Evolutionary conservation across 2,329 filamentous ascomycete species (phyloP).

Genomic region (Stromatinia cepivora): DNA sequence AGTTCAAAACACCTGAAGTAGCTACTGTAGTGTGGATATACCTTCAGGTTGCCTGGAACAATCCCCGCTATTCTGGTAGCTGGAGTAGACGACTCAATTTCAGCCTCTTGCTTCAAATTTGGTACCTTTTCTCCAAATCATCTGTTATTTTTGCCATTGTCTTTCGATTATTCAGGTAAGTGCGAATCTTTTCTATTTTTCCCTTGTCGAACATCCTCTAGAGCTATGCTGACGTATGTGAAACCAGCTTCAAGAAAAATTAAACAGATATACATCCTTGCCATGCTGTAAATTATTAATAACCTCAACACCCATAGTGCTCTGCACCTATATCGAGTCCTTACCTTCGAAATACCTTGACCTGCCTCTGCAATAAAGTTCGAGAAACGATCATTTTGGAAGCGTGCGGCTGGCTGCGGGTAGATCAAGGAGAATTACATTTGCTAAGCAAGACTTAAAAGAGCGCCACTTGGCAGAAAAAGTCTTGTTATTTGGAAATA

Average conservation of each 20-base stretch:
- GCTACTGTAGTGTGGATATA: slow-evolving; percentile 24
- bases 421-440: slow-evolving; percentile 19
- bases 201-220: neutral
- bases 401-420: slow-evolving; percentile 8
- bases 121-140: neutral
- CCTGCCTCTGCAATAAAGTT: slow-evolving; percentile 1
- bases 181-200: neutral
- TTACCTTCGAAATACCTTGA: slow-evolving; percentile 15
- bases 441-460: slow-evolving; percentile 20
- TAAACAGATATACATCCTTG: slow-evolving; percentile 23
- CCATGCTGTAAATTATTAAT: slow-evolving; percentile 30
- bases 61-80: slow-evolving; percentile 20
- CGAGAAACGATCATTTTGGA: neutral
- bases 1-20: slow-evolving; percentile 16
- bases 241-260: slow-evolving; percentile 19
- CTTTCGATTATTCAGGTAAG: slow-evolving; percentile 2
- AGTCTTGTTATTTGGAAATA: slow-evolving; percentile 15
- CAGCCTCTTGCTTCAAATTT: neutral
- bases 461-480: slow-evolving; percentile 22
- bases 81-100: slow-evolving; percentile 15
- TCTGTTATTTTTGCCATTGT: neutral
- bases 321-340: slow-evolving; percentile 19
- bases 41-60: slow-evolving; percentile 21
- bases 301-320: slow-evolving; percentile 25
- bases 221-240: slow-evolving; percentile 16